phyloP scores from a whole-genome alignment of 1,284 basidiomycete species.

The Ustilago trichophora region DNA sequence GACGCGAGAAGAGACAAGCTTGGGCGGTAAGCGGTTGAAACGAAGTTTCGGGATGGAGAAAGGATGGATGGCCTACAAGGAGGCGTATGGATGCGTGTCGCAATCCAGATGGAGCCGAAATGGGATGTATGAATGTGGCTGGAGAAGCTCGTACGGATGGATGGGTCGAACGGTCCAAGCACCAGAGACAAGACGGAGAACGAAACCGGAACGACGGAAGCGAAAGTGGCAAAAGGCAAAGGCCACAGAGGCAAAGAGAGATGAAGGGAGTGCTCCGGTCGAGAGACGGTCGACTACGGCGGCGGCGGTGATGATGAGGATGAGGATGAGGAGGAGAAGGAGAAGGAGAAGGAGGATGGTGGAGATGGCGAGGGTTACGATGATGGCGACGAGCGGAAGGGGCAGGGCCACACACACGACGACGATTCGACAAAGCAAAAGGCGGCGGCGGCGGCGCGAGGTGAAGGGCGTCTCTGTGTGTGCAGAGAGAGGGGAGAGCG shows the following conservation, averaged over 20 bases:
- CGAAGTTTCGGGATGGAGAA: too few species aligned
- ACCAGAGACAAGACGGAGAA: neutral
- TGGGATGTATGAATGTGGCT: neutral
- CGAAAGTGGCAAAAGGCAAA: neutral
- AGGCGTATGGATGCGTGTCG: neutral
- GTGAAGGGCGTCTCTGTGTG: too few species aligned
- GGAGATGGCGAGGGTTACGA: too few species aligned
- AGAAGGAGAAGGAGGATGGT: too few species aligned
- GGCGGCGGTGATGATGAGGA: conserved; percentile 1
- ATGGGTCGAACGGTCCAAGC: neutral
- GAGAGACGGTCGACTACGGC: conserved; percentile 5
- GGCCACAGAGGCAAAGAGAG: neutral
- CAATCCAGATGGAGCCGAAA: neutral
- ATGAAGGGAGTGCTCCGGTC: conserved; percentile 6
- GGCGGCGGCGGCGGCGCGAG: too few species aligned
- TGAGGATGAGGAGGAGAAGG: neutral
- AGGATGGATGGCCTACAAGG: too few species aligned
- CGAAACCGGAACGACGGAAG: neutral
- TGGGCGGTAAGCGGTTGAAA: too few species aligned
- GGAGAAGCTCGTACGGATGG: conserved; percentile 9
- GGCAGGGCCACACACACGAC: too few species aligned
- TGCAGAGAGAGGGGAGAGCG: too few species aligned
- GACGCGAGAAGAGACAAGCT: too few species aligned
- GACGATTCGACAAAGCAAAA: too few species aligned
- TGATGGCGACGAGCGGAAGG: too few species aligned